phyloP scores from a whole-genome alignment of 768 basidiomycete genomes.

The Boletus fagicola region DNA sequence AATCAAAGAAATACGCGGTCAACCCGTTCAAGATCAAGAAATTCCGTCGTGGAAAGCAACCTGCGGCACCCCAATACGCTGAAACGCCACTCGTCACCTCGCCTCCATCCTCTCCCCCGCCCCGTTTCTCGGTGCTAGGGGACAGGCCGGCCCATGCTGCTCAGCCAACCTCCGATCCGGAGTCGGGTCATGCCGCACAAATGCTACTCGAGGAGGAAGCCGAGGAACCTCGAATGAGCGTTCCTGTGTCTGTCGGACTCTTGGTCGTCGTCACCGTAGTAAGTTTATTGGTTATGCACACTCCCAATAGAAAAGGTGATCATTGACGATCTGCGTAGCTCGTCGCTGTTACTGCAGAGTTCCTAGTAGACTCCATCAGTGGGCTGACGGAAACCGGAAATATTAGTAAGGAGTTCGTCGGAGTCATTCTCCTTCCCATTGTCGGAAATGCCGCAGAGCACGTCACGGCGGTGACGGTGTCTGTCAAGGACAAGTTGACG shows the following conservation, averaged over 20 bases:
- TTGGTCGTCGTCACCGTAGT: slow-evolving; percentile 32
- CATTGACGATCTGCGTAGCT: slow-evolving; percentile 33
- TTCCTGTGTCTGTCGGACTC: slow-evolving; percentile 50
- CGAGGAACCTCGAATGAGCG: slow-evolving; percentile 52
- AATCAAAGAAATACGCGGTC: slow-evolving; percentile 42
- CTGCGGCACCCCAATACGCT: slow-evolving; percentile 1
- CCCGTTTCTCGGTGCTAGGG: not conserved
- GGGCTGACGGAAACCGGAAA: slow-evolving; percentile 57
- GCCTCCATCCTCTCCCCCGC: slow-evolving; percentile 9
- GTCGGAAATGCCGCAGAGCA: slow-evolving; percentile 36
- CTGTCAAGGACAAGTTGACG: slow-evolving; percentile 87
- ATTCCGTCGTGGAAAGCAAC: slow-evolving; percentile 13
- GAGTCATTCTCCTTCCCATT: slow-evolving; percentile 83
- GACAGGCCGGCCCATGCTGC: not conserved
- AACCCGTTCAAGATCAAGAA: slow-evolving; percentile 34
- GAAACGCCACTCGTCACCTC: slow-evolving; percentile 6
- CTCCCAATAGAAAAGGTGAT: not conserved
- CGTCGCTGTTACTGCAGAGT: slow-evolving; percentile 57
- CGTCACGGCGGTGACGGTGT: slow-evolving; percentile 46
- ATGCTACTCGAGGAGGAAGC: slow-evolving; percentile 27
- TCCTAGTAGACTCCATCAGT: slow-evolving; percentile 77
- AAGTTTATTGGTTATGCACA: slow-evolving; percentile 2
- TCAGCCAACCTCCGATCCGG: slow-evolving; percentile 9
- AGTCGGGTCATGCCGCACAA: not conserved
- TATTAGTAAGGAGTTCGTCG: slow-evolving; percentile 81